Evolutionary conservation across 2,329 filamentous ascomycete species (phyloP).

Genomic region (Rhexocercosporidium sp.): DNA sequence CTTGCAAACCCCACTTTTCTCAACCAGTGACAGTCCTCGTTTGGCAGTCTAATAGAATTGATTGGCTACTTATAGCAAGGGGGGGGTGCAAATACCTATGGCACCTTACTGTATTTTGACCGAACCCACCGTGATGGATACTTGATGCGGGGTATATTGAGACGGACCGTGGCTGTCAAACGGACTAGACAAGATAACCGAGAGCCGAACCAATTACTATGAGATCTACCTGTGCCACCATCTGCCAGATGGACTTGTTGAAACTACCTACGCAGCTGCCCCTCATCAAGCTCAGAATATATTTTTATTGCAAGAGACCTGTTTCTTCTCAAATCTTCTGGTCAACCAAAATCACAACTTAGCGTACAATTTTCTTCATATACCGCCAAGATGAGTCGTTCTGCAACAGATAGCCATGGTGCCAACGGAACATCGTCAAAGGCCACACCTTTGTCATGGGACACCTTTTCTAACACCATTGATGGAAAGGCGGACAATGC

Average conservation of each 20-base stretch:
- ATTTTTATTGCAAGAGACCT: background rate
- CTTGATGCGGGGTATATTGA: conserved; percentile 1
- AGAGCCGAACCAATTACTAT: background rate
- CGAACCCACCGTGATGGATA: background rate
- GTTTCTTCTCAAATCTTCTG: background rate
- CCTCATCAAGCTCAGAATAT: background rate
- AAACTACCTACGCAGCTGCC: too few relatives aligned
- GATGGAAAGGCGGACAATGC: conserved; percentile 24
- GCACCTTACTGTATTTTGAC: too few relatives aligned
- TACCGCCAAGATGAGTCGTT: conserved; percentile 20
- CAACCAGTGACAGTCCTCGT: too few relatives aligned
- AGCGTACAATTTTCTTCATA: background rate
- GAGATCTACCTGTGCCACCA: background rate
- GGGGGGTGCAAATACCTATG: too few relatives aligned
- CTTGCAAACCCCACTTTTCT: too few relatives aligned
- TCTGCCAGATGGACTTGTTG: background rate
- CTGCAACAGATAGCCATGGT: conserved; percentile 16
- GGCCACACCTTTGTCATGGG: conserved; percentile 11
- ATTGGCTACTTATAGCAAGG: too few relatives aligned
- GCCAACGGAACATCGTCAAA: background rate
- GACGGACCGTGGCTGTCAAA: background rate
- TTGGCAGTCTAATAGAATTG: too few relatives aligned
- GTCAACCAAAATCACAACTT: background rate
- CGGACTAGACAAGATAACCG: background rate
- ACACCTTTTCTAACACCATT: conserved; percentile 29